These are phyloP conservation scores for Neodidymelliopsis sp. DNA, from an alignment of 2,329 filamentous ascomycete genomes.

Conservation along the genomic window DNA sequence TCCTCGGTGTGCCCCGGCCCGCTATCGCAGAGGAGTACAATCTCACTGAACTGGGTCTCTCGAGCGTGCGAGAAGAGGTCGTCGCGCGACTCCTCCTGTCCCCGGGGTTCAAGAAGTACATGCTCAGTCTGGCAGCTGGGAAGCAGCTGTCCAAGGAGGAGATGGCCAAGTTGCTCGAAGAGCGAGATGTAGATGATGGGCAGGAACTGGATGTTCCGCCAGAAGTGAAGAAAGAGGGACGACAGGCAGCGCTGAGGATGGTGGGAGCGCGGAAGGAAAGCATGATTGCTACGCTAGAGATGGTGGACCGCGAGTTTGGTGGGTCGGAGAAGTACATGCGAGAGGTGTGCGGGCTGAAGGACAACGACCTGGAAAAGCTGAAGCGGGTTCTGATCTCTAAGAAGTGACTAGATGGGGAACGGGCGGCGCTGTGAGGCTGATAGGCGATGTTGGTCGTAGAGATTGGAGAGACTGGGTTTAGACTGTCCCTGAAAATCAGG, in stretches of 20 bases:
- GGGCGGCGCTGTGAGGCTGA: not conserved
- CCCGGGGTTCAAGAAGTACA: constrained; percentile 37
- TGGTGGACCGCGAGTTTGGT: constrained; percentile 67
- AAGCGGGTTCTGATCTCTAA: constrained; percentile 33
- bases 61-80: constrained; percentile 53
- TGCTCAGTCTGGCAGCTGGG: constrained; percentile 21
- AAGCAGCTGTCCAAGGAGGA: constrained; percentile 54
- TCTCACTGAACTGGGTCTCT: constrained; percentile 69
- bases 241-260: constrained; percentile 45
- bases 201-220: constrained; percentile 53
- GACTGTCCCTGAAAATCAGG: too few relatives aligned
- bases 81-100: constrained; percentile 58
- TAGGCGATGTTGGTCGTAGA: not conserved
- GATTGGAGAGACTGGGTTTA: too few relatives aligned
- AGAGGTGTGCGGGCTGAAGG: constrained; percentile 64
- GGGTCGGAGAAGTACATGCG: constrained; percentile 70
- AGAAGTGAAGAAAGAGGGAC: constrained; percentile 30
- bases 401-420: constrained; percentile 14
- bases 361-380: constrained; percentile 62
- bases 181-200: constrained; percentile 37
- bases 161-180: constrained; percentile 53
- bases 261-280: constrained; percentile 55
- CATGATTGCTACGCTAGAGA: constrained; percentile 60
- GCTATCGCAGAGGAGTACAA: constrained; percentile 69
- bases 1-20: constrained; percentile 69